Evolutionary conservation across 2,329 filamentous ascomycete genomes (phyloP).

Genomic region (Lizonia empirigonia): DNA sequence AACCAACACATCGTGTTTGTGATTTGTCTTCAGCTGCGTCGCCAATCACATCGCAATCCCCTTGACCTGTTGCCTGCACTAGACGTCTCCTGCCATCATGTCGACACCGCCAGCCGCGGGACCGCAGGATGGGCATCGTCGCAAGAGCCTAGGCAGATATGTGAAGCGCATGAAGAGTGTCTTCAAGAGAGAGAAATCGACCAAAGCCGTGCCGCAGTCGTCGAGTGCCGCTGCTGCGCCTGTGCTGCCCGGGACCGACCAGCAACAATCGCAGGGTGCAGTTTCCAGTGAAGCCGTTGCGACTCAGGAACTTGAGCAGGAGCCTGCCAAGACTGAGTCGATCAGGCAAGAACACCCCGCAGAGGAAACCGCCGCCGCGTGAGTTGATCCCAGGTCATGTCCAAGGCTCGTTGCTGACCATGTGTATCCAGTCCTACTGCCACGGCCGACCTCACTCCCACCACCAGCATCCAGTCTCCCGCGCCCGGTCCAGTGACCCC

Average conservation of each 20-base stretch:
- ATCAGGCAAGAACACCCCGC: background rate
- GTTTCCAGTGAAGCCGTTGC: background rate
- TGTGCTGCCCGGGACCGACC: constrained; percentile 12
- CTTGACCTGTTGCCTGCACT: background rate
- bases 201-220: constrained; percentile 17
- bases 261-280: background rate
- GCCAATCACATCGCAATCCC: constrained; percentile 5
- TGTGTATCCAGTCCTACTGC: background rate
- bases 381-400: background rate
- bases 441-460: constrained; percentile 2
- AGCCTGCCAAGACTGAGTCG: constrained; percentile 6
- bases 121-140: constrained; percentile 34
- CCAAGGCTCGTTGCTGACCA: background rate
- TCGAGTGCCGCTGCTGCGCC: constrained; percentile 13
- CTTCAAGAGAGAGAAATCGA: constrained; percentile 43
- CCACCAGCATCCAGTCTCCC: constrained; percentile 2
- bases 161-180: constrained; percentile 50
- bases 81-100: constrained; percentile 28
- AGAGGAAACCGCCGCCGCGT: constrained; percentile 7
- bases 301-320: constrained; percentile 2
- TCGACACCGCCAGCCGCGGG: constrained; percentile 29
- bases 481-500: constrained; percentile 9
- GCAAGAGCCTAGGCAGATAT: constrained; percentile 47
- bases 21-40: constrained; percentile 21
- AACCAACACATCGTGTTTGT: constrained; percentile 33